Percentiles rank a stretch among this genome's conserved stretches.
Conservation (phyloP, 2,329 filamentous ascomycete genomes). For the Fusarium sp. region DNA sequence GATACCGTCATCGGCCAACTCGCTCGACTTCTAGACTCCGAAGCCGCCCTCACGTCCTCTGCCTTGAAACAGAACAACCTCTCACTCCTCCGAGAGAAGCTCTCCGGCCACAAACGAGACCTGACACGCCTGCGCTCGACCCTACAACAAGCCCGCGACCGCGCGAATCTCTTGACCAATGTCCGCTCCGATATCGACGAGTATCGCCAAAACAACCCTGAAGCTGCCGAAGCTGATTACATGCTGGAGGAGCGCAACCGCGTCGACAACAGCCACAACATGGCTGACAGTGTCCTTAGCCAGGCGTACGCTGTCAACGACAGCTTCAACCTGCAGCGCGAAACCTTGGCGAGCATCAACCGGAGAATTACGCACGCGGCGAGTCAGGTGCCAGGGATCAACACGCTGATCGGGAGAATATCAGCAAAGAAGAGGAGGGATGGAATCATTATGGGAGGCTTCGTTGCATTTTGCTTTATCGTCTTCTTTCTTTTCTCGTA, state of each 20-base stretch:
- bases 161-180: constrained; percentile 90
- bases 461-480: constrained; percentile 93
- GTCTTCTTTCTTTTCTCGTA: constrained; percentile 84
- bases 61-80: constrained; percentile 98
- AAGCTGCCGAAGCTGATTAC: constrained; percentile 91
- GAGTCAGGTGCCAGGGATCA: constrained; percentile 92
- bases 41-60: constrained; percentile 87
- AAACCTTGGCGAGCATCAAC: constrained; percentile 91
- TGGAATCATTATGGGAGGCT: constrained; percentile 90
- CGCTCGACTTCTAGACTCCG: constrained; percentile 90
- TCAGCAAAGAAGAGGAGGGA: constrained; percentile 95
- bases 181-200: constrained; percentile 93
- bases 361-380: constrained; percentile 90
- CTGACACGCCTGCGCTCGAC: constrained; percentile 80
- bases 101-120: constrained; percentile 88
- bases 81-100: constrained; percentile 89
- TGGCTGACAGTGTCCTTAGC: constrained; percentile 90
- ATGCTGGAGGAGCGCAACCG: constrained; percentile 92
- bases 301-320: constrained; percentile 98
- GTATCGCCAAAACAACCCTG: constrained; percentile 86
- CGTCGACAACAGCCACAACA: constrained; percentile 90
- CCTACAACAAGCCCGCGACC: constrained; percentile 84
- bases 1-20: constrained; percentile 87
- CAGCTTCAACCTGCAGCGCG: constrained; percentile 87
- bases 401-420: constrained; percentile 91